Base-by-base conservation (phyloP, 208 protist species). In the Blechomonas ayalai region DNA sequence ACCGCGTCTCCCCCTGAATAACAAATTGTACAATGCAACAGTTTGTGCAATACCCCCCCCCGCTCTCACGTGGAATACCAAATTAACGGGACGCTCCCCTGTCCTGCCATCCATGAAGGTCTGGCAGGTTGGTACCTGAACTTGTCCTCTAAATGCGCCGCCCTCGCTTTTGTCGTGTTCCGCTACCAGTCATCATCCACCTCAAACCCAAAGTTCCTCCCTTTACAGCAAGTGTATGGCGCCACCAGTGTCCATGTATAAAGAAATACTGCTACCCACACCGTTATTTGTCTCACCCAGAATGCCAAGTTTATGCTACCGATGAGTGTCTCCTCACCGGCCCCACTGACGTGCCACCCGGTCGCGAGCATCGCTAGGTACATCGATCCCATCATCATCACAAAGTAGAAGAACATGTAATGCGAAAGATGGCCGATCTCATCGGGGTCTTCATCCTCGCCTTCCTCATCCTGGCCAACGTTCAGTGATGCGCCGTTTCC, bases 371-470 rank as follows among this genome's bases (percentile, higher is more conserved):
- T 96, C 20, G 78, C 82, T 15, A 97, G 47, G 52, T 97, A 97
- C 91, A 97, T 97, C 22, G 74, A 77, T 48, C 91, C 93, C 19
- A 97, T 55, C 29, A 92, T 83, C 85, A 97, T 97, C 18, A 89
- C 82, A 25, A 83, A 52, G 70, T 97, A 90, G 66, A 97, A 97
- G 53, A 92, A 95, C 47, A 90, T 79, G 70, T 95, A 97, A 18
- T 81, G 58, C 12, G 79, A 76, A 19, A 94, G 52, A 67, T 95
- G 81, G 0, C 83, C 82, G 9, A 40, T 67, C 61, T 69, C 77
- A 45, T 77, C 85, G 0, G 80, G 59, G 64, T 95, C 76, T 39
- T 87, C 76, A 8, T 72, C 81, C 43, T 71, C 88, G 44, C 39
- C 80, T n/a, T 90, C 69, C n/a, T 88, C 82, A 37, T 68, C 65